Base-by-base conservation (phyloP, 345 rosid species). In the Lepidium sativum region DNA sequence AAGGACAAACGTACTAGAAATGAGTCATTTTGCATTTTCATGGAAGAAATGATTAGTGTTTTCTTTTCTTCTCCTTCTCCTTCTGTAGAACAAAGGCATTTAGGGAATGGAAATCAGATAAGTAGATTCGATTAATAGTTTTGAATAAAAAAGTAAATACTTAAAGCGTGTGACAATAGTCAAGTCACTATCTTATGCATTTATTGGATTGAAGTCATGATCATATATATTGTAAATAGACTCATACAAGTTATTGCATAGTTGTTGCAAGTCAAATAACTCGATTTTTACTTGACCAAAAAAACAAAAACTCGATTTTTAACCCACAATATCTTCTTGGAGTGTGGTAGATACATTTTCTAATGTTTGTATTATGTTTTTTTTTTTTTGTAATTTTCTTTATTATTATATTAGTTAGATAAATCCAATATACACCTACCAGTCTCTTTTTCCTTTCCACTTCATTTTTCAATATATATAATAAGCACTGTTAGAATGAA, bases 171-270 rank as follows among this genome's bases (percentile, higher is more conserved):
- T 57, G 40, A 9, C 48, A 6, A 15, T 17, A 49, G 72, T 58
- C 72, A 68, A 68, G 66, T 68, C 34, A 68, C 48, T 45, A 18
- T 12, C 9, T 21, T 14, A 47, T 20, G 64, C 29, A 57, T 27
- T 58, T 48, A 35, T 50, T 50, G 25, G 27, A 15, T 31, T 14
- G 44, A 33, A 25, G 41, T 59, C 60, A 41, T 11, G 40, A 38
- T 68, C 47, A 47, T 34, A 54, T 21, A 50, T 4, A 9, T 4
- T 3, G 10, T 42, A 8, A 5, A 4, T 43, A 15, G 11, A 8
- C 38, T 43, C 21, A 6, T 37, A n/a, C n/a, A n/a, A 57, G 40
- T 44, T 34, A 42, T 54, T 48, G 60, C 32, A 37, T 67, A 23
- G 31, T 42, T 31, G 20, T 53, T 14, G 59, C 31, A 21, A 51